These are phyloP conservation scores for Hyaloscypha bicolor DNA, from an alignment of 495 filamentous ascomycete species.

Conservation along the genomic window DNA sequence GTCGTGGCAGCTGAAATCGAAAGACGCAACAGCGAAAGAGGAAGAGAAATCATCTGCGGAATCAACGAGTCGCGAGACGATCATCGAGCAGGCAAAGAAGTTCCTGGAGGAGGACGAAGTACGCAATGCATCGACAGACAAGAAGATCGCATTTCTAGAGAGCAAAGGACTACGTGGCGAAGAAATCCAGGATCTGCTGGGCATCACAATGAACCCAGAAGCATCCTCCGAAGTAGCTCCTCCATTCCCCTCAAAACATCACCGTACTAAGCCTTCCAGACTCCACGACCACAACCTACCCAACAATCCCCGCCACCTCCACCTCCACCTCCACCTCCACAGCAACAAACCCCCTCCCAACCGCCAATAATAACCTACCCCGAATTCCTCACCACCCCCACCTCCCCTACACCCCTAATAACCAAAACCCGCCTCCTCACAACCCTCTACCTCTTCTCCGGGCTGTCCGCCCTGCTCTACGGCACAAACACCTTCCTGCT, in stretches of 20 bases:
- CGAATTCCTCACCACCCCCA: conserved; percentile 81
- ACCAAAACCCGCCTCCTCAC: conserved; percentile 74
- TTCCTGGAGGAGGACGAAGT: conserved; percentile 86
- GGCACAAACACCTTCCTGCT: conserved; percentile 79
- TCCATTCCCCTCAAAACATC: neutral
- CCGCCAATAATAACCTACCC: conserved; percentile 97
- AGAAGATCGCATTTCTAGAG: conserved; percentile 77
- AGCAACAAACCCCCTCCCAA: conserved; percentile 48
- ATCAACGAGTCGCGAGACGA: conserved; percentile 34
- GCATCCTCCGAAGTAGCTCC: conserved; percentile 13
- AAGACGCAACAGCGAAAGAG: conserved; percentile 12
- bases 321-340: neutral
- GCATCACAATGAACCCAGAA: conserved; percentile 35
- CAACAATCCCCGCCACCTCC: conserved; percentile 19
- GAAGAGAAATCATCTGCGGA: conserved; percentile 18
- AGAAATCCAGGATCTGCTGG: conserved; percentile 70
- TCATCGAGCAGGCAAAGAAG: conserved; percentile 69
- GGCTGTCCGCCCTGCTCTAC: conserved; percentile 72
- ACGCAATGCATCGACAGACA: conserved; percentile 64
- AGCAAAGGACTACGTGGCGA: conserved; percentile 71
- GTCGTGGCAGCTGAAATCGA: conserved; percentile 27
- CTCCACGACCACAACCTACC: conserved; percentile 13
- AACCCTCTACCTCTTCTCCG: conserved; percentile 75
- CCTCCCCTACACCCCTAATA: conserved; percentile 65
- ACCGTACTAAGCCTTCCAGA: neutral